Conservation (phyloP, 2,329 filamentous ascomycete genomes). For the Didymellaceae sp. region DNA sequence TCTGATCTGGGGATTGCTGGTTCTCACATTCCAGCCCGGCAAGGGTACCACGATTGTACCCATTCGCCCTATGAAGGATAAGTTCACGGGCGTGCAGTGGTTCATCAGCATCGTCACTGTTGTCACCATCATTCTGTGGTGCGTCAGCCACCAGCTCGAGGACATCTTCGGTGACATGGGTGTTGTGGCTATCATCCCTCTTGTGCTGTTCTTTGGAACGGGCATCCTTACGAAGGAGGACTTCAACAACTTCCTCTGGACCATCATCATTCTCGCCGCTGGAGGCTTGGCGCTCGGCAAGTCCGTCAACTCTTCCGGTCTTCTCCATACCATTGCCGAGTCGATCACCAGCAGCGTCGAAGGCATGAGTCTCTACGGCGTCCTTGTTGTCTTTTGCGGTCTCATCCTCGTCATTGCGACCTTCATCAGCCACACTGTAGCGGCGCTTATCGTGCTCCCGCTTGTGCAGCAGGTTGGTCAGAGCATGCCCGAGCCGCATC, state of each 20-base stretch:
- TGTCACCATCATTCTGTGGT: conserved; percentile 88
- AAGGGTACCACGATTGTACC: conserved; percentile 88
- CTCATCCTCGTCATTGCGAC: conserved; percentile 93
- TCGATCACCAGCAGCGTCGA: conserved; percentile 77
- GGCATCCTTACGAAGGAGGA: conserved; percentile 98
- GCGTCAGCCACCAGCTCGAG: conserved; percentile 87
- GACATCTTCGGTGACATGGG: conserved; percentile 95
- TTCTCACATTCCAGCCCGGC: conserved; percentile 84
- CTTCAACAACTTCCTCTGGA: conserved; percentile 99
- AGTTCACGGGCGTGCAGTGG: conserved; percentile 87
- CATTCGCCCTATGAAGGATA: conserved; percentile 87
- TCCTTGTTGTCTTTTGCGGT: conserved; percentile 82
- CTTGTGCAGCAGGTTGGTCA: conserved; percentile 86
- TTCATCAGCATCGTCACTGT: conserved; percentile 88
- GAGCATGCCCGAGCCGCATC: conserved; percentile 84
- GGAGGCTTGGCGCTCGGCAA: conserved; percentile 92
- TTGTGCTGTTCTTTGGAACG: conserved; percentile 94
- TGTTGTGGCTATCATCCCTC: conserved; percentile 93
- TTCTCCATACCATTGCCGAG: conserved; percentile 85
- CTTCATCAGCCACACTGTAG: conserved; percentile 97
- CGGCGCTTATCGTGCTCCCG: conserved; percentile 91
- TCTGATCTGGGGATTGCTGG: conserved; percentile 85
- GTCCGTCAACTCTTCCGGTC: conserved; percentile 89
- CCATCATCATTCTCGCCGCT: conserved; percentile 96
- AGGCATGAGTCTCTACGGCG: conserved; percentile 81